These are phyloP conservation scores for Starmerella lactis-condensi DNA, from an alignment of 805 yeast species.

Conservation along the genomic window DNA sequence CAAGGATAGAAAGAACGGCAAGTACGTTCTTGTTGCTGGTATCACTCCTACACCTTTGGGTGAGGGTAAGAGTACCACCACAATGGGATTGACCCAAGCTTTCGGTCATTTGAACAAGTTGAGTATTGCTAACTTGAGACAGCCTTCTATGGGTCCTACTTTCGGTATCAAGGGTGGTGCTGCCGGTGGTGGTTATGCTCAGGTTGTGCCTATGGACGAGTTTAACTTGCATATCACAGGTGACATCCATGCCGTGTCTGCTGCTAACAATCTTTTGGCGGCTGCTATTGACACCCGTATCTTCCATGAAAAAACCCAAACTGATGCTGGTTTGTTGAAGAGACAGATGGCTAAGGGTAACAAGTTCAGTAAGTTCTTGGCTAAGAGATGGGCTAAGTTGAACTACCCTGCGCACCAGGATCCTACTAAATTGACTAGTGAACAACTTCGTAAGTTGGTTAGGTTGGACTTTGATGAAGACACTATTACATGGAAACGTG, in stretches of 20 bases:
- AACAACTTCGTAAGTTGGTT: constrained; percentile 57
- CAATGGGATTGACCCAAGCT: constrained; percentile 90
- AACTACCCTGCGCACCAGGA: constrained; percentile 30
- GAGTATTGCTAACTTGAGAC: constrained; percentile 87
- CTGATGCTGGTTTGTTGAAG: constrained; percentile 52
- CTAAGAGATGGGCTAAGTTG: constrained; percentile 52
- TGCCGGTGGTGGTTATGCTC: constrained; percentile 97
- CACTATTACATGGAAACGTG: constrained; percentile 80
- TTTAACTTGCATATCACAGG: constrained; percentile 95
- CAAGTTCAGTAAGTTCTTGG: constrained; percentile 66
- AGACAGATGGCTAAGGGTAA: constrained; percentile 62
- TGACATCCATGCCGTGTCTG: constrained; percentile 89
- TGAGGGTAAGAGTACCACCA: constrained; percentile 93
- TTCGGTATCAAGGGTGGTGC: constrained; percentile 99
- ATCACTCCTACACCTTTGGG: constrained; percentile 97
- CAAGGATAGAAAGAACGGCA: constrained; percentile 46
- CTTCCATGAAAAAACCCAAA: constrained; percentile 84
- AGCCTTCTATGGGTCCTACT: constrained; percentile 97
- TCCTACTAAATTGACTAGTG: constrained; percentile 50
- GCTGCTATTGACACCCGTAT: constrained; percentile 95
- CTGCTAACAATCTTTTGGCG: constrained; percentile 82
- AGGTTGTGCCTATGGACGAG: constrained; percentile 97
- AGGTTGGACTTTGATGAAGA: constrained; percentile 78
- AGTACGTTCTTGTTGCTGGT: constrained; percentile 83
- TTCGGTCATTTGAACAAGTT: constrained; percentile 67